These are phyloP conservation scores for Isabelozyma gotoi DNA, from an alignment of 805 yeast species.

Conservation along the genomic window DNA sequence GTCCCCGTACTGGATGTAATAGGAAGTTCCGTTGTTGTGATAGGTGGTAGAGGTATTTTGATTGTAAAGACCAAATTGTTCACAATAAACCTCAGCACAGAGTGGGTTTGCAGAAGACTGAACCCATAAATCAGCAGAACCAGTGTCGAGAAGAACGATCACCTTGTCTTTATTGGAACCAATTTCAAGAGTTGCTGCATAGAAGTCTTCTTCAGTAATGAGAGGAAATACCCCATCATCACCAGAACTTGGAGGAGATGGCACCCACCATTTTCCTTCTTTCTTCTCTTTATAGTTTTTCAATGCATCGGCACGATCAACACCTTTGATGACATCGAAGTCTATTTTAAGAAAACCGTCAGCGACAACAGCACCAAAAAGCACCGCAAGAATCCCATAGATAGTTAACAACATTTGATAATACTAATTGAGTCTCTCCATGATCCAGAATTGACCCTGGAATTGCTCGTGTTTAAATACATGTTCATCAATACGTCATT, in stretches of 20 bases:
- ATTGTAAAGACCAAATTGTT: slow-evolving; percentile 38
- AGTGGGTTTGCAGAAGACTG: slow-evolving; percentile 15
- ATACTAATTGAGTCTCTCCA: too few species aligned
- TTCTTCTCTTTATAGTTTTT: slow-evolving; percentile 4
- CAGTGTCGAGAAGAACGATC: slow-evolving; percentile 31
- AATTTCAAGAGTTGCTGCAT: slow-evolving; percentile 12
- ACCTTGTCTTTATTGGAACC: slow-evolving; percentile 20
- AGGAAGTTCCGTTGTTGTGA: slow-evolving; percentile 24
- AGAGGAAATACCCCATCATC: slow-evolving; percentile 7
- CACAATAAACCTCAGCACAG: slow-evolving; percentile 25
- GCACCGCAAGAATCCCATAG: not conserved
- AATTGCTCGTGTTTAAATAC: too few species aligned
- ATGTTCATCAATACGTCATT: too few species aligned
- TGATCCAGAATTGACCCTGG: not conserved
- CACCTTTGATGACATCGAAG: slow-evolving; percentile 24
- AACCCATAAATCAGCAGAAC: slow-evolving; percentile 34
- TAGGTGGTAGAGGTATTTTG: slow-evolving; percentile 30
- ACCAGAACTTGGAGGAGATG: slow-evolving; percentile 1
- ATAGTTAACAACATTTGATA: not conserved
- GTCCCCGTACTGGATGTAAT: slow-evolving; percentile 48
- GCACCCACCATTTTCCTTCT: slow-evolving; percentile 1
- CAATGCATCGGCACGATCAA: slow-evolving; percentile 15
- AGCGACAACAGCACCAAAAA: slow-evolving; percentile 5
- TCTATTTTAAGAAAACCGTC: slow-evolving; percentile 22
- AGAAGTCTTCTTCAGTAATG: slow-evolving; percentile 11